Evolutionary conservation across 768 basidiomycete genomes (phyloP).

Genomic region (Calocera viscosa): DNA sequence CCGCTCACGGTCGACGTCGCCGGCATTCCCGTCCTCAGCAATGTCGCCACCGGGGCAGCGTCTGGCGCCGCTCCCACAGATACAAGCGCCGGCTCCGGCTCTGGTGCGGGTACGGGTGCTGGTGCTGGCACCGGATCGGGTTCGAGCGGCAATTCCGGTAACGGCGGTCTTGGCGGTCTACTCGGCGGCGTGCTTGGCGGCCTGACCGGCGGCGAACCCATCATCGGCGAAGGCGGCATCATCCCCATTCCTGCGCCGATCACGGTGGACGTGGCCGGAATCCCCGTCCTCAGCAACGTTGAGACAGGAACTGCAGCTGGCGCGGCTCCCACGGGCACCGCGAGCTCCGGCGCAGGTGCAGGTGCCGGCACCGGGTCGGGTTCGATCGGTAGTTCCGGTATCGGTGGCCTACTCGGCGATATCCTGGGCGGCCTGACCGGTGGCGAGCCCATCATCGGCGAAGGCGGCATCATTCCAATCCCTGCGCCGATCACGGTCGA

Average conservation of each 20-base stretch:
- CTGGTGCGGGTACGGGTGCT: background rate
- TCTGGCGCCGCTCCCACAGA: background rate
- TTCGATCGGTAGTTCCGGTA: background rate
- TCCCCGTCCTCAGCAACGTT: background rate
- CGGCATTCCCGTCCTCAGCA: background rate
- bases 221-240: constrained; percentile 3
- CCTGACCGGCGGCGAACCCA: background rate
- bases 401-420: background rate
- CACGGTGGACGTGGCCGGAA: background rate
- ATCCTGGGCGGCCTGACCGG: background rate
- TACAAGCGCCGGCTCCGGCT: background rate
- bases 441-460: background rate
- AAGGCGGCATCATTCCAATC: background rate
- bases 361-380: background rate
- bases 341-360: background rate
- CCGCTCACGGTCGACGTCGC: background rate
- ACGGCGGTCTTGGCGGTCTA: background rate
- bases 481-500: background rate
- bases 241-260: background rate
- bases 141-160: background rate
- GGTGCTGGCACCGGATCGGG: background rate
- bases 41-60: background rate
- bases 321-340: background rate
- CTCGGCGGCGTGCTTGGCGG: background rate
- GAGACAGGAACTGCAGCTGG: background rate